These are phyloP conservation scores for Cucurbita argyrosperma DNA, from an alignment of 306 rosid species.

Conservation along the genomic window DNA sequence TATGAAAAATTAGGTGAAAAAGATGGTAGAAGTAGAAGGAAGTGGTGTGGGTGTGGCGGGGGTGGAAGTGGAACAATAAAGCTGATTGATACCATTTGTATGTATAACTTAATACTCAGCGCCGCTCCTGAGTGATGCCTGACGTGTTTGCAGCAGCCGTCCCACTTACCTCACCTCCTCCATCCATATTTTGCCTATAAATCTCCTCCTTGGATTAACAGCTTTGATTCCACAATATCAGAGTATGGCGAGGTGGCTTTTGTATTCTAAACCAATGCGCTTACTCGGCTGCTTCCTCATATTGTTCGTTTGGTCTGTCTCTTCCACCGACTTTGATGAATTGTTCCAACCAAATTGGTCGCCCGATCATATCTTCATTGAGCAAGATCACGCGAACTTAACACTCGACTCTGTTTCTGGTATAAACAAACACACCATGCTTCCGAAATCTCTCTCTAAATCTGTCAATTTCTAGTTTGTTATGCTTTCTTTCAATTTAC, in stretches of 20 bases:
- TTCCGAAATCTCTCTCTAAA: not conserved
- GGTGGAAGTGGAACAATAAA: not conserved
- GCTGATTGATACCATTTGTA: not conserved
- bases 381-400: not conserved
- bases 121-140: not conserved
- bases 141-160: not conserved
- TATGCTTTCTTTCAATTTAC: not conserved
- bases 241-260: not conserved
- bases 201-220: not conserved
- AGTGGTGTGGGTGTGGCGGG: too few relatives aligned
- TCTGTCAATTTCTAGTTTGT: not conserved
- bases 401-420: conserved; percentile 8
- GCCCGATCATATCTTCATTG: not conserved
- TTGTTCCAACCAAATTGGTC: conserved; percentile 4
- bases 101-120: not conserved
- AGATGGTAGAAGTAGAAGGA: too few relatives aligned
- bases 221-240: not conserved
- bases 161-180: not conserved
- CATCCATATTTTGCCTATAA: not conserved
- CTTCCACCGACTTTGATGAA: not conserved
- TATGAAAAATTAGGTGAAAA: too few relatives aligned
- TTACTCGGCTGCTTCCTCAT: not conserved
- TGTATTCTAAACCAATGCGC: too few relatives aligned
- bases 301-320: not conserved
- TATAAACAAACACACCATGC: not conserved